Evolutionary conservation across 495 filamentous ascomycete species (phyloP).

Genomic region (Hyaloscypha finlandica): DNA sequence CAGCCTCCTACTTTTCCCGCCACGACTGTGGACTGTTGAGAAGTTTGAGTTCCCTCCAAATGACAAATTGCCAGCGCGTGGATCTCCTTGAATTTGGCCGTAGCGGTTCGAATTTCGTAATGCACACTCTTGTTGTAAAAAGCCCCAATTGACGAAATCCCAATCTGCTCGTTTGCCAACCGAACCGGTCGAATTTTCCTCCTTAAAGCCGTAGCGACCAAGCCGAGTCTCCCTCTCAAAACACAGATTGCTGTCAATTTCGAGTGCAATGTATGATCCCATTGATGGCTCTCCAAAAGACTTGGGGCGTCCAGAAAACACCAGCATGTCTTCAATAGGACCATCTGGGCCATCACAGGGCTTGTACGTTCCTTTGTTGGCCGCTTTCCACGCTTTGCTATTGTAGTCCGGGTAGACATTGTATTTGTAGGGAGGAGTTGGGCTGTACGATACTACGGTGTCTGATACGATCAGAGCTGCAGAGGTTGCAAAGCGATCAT

Average conservation of each 20-base stretch:
- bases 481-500: constrained; percentile 25
- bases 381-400: constrained; percentile 23
- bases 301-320: constrained; percentile 61
- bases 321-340: constrained; percentile 26
- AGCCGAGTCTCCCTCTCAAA: constrained; percentile 88
- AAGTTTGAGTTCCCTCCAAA: not conserved
- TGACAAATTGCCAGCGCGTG: not conserved
- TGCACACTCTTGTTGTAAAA: constrained; percentile 65
- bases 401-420: constrained; percentile 54
- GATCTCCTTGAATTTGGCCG: not conserved
- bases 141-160: constrained; percentile 69
- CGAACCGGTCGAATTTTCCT: constrained; percentile 25
- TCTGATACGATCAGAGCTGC: constrained; percentile 30
- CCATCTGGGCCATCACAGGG: constrained; percentile 31
- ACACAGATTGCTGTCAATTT: constrained; percentile 78
- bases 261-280: constrained; percentile 73
- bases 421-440: constrained; percentile 39
- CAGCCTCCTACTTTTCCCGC: not conserved
- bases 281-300: constrained; percentile 77
- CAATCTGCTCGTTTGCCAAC: constrained; percentile 54
- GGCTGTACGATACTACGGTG: constrained; percentile 30
- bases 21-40: not conserved
- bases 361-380: constrained; percentile 21
- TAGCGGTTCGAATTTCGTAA: constrained; percentile 59
- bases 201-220: constrained; percentile 75